Conservation (phyloP, 2,329 filamentous ascomycete genomes). For the Botryosphaeria agaves region DNA sequence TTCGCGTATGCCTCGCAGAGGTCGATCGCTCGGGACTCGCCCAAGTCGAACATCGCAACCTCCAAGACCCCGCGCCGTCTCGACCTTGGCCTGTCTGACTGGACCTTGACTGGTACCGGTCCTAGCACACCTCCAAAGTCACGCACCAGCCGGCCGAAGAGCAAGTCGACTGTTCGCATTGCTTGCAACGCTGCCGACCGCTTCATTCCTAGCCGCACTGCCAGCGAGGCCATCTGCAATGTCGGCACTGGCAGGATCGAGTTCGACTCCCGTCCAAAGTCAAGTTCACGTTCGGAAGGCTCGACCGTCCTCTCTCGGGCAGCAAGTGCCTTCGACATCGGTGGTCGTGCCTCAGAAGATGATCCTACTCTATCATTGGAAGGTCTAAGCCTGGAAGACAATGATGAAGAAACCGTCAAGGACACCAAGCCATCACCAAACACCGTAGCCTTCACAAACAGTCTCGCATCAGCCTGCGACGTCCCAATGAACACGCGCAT, state of each 20-base stretch:
- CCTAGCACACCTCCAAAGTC: slow-evolving; percentile 25
- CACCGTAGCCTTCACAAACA: slow-evolving; percentile 80
- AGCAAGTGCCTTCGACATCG: slow-evolving; percentile 47
- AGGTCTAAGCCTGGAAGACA: slow-evolving; percentile 58
- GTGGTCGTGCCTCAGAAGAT: slow-evolving; percentile 44
- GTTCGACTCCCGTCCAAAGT: slow-evolving; percentile 56
- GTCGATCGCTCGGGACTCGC: slow-evolving; percentile 59
- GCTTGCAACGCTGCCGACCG: slow-evolving; percentile 49
- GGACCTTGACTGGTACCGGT: slow-evolving; percentile 74
- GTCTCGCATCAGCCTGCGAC: slow-evolving; percentile 76
- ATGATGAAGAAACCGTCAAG: slow-evolving; percentile 44
- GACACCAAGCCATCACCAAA: slow-evolving; percentile 73
- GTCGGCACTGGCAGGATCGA: slow-evolving; percentile 73
- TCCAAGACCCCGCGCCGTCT: slow-evolving; percentile 67
- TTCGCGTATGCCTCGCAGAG: slow-evolving; percentile 30
- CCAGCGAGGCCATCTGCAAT: slow-evolving; percentile 76
- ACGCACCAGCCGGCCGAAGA: slow-evolving; percentile 25
- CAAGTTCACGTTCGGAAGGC: slow-evolving; percentile 47
- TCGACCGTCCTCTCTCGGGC: slow-evolving; percentile 58
- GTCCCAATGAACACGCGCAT: slow-evolving; percentile 90
- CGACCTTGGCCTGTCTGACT: slow-evolving; percentile 85
- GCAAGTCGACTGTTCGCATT: slow-evolving; percentile 59
- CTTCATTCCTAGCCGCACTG: slow-evolving; percentile 89
- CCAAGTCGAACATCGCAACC: slow-evolving; percentile 87
- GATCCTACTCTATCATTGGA: slow-evolving; percentile 63